Conservation (phyloP, 2,329 filamentous ascomycete genomes). For the Zarea fungicola region DNA sequence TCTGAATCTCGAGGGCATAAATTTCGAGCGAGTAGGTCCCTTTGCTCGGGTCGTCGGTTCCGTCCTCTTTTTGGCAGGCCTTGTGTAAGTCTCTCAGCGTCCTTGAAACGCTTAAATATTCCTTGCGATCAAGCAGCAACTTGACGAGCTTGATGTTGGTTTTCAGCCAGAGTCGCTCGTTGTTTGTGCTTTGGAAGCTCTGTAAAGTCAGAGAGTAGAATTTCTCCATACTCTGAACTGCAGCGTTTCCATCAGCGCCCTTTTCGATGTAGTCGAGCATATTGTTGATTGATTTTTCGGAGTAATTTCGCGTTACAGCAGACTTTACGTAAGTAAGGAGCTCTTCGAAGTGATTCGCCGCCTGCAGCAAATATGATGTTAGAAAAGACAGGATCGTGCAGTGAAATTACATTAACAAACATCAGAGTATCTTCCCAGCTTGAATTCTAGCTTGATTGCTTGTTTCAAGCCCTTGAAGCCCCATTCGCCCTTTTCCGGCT, state of each 20-base stretch:
- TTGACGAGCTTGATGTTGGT: conserved; percentile 96
- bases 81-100: conserved; percentile 86
- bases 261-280: conserved; percentile 98
- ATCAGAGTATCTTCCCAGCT: conserved; percentile 80
- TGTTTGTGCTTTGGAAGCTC: conserved; percentile 96
- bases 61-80: conserved; percentile 82
- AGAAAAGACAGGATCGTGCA: background rate
- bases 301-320: conserved; percentile 95
- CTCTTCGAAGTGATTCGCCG: conserved; percentile 86
- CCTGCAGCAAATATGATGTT: conserved; percentile 46
- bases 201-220: conserved; percentile 92
- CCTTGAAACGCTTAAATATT: conserved; percentile 72
- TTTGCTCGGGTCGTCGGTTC: conserved; percentile 86
- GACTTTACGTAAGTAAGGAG: conserved; percentile 96
- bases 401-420: conserved; percentile 36
- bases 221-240: conserved; percentile 78
- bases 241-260: conserved; percentile 63
- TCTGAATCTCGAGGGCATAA: conserved; percentile 95
- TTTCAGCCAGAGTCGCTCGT: conserved; percentile 94
- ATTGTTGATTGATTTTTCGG: conserved; percentile 98
- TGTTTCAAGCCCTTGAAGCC: conserved; percentile 98
- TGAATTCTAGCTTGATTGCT: conserved; percentile 95
- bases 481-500: conserved; percentile 94
- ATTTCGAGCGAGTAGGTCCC: conserved; percentile 94
- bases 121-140: conserved; percentile 84